Evolutionary conservation across 345 rosid species (phyloP).

Genomic region (Pugionium cornutum): DNA sequence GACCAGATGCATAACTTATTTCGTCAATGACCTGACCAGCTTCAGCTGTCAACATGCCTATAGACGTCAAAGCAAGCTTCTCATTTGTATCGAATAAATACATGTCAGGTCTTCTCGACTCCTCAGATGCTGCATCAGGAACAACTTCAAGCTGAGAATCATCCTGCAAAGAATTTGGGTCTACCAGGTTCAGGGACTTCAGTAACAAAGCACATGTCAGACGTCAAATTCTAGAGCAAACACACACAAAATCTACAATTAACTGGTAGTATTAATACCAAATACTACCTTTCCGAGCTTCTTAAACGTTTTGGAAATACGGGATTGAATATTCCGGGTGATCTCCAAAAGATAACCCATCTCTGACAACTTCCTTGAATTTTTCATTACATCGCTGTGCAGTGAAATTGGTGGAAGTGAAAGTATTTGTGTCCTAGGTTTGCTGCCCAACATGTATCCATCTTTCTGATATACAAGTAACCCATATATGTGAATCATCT

Average conservation of each 20-base stretch:
- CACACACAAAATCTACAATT: conserved; percentile 15
- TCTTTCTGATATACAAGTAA: conserved; percentile 58
- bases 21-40: conserved; percentile 46
- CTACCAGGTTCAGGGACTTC: conserved; percentile 48
- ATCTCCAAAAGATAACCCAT: conserved; percentile 87
- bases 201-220: conserved; percentile 41
- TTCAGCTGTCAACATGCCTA: conserved; percentile 46
- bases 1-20: conserved; percentile 51
- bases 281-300: conserved; percentile 60
- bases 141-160: conserved; percentile 60
- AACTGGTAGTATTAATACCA: conserved; percentile 4
- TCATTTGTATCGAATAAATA: conserved; percentile 40
- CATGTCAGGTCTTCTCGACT: conserved; percentile 40
- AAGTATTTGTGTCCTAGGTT: conserved; percentile 43
- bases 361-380: conserved; percentile 60
- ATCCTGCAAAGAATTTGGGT: conserved; percentile 45
- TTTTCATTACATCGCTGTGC: conserved; percentile 45
- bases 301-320: conserved; percentile 61
- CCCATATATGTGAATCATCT: conserved; percentile 78
- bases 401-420: conserved; percentile 55
- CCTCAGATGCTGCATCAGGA: conserved; percentile 48
- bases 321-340: conserved; percentile 72
- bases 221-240: conserved; percentile 30
- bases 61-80: conserved; percentile 61
- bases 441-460: conserved; percentile 43